Percentiles rank a stretch among this genome's conserved stretches.
Evolutionary conservation across 1,284 basidiomycete genomes (phyloP).

Genomic region (Cryptococcus wingfieldii): DNA sequence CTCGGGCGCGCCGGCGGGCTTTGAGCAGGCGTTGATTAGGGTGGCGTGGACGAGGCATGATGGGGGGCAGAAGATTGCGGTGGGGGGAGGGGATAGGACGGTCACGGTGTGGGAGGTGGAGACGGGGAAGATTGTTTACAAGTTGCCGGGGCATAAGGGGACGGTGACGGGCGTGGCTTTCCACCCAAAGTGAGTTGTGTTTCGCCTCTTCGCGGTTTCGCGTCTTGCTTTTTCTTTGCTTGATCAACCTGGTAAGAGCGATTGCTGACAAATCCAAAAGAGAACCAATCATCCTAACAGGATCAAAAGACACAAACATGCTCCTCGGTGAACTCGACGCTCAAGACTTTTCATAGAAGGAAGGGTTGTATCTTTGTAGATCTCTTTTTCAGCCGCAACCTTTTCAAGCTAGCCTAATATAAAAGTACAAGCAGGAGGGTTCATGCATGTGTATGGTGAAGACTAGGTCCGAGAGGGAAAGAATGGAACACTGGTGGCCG

Average conservation of each 20-base stretch:
- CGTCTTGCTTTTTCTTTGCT: not conserved
- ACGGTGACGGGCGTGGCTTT: constrained; percentile 86
- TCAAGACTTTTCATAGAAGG: constrained; percentile 37
- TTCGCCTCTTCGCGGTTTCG: not conserved
- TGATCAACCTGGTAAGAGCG: not conserved
- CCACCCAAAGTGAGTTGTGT: constrained; percentile 52
- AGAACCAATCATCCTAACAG: constrained; percentile 85
- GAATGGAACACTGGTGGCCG: no score
- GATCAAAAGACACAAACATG: constrained; percentile 84
- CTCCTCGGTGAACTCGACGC: constrained; percentile 79
- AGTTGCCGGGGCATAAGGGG: constrained; percentile 90
- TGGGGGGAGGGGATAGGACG: constrained; percentile 52
- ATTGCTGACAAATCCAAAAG: constrained; percentile 43
- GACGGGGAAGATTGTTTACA: constrained; percentile 75
- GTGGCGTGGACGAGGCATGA: constrained; percentile 62
- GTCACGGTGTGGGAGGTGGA: constrained; percentile 94
- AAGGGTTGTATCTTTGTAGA: no score
- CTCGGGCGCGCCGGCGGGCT: constrained; percentile 80
- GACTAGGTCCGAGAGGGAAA: no score
- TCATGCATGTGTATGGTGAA: no score
- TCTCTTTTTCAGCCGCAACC: no score
- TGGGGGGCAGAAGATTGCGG: constrained; percentile 48
- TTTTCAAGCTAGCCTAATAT: no score
- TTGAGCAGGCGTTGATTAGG: constrained; percentile 74
- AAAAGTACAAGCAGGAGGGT: no score